Base-by-base conservation (phyloP, 176 grass and related monocot species). In the Saccharum spontaneum region DNA sequence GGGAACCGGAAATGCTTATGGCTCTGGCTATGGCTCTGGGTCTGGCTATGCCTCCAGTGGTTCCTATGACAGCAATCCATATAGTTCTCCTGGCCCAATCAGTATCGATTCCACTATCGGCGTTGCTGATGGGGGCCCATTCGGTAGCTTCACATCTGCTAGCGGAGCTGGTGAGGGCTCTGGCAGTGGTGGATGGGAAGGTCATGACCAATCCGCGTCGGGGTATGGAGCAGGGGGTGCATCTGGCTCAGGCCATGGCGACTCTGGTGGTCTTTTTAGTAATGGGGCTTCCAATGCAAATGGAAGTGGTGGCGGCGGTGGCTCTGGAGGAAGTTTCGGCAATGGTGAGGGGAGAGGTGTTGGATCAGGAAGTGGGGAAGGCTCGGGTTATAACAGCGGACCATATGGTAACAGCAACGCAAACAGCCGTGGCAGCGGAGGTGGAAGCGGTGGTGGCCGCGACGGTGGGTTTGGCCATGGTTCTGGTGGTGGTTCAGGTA, bases 391-490 rank as follows among this genome's bases (percentile, higher is more conserved):
- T 4, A 79, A 8, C 54, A 8, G 8, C 9, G 76, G 76, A 17
- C 30, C 67, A 1, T 38, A 49, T n/a, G 54, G 54, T 9, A 49
- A 15, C 0, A 64, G 5, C 76, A 28, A 6, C 2, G 68, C 76
- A 0, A 30, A 22, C 5, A 80, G 76, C 14, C 40, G 22, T 12
- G 84, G 76, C 1, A 9, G 14, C 1, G 84, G 84, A 20, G 68
- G 67, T 14, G 84, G 67, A 24, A 13, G 31, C 0, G 84, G 28
- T 3, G 41, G 55, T 46, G 84, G 84, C 44, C 55, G 18, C 1
- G 2, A 86, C 16, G 76, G 68, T 49, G 84, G 84, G n/a, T 86
- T 64, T 80, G 84, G 54, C 24, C 8, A 2, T 49, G 68, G 67
- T 22, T 38, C 8, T 10, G 84, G 84, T 13, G 68, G 20, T 10